phyloP scores from a whole-genome alignment of 768 basidiomycete genomes.

The Tulasnella sp. region DNA sequence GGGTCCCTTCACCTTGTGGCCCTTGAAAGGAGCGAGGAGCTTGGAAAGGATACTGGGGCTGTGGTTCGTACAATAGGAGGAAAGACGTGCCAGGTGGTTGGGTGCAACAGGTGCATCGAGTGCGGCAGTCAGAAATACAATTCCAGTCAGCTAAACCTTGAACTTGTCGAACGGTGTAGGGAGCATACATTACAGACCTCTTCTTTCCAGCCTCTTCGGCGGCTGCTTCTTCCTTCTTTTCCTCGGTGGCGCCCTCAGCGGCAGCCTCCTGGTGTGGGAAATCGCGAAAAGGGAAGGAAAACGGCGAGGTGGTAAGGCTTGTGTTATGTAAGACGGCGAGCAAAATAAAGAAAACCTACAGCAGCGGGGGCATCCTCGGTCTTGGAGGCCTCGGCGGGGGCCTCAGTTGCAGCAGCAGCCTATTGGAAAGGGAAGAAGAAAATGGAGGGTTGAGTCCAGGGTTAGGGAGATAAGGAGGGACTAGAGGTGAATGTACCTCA shows the following conservation, averaged over 20 bases:
- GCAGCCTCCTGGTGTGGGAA: slow-evolving; percentile 38
- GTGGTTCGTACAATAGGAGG: slow-evolving; percentile 33
- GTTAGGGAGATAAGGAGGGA: slow-evolving; percentile 1
- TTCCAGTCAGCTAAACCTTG: not conserved
- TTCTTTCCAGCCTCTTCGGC: slow-evolving; percentile 37
- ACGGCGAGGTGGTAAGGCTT: not conserved
- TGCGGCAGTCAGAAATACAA: slow-evolving; percentile 27
- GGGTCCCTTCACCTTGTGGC: slow-evolving; percentile 53
- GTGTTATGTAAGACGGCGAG: slow-evolving; percentile 9
- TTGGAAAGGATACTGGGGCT: slow-evolving; percentile 73
- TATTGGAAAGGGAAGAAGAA: not conserved
- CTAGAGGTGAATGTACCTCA: slow-evolving; percentile 20
- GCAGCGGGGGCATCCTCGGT: slow-evolving; percentile 36
- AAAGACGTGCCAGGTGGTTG: not conserved
- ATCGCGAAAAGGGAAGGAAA: slow-evolving; percentile 24
- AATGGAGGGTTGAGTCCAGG: not conserved
- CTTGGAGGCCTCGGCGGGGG: slow-evolving; percentile 38
- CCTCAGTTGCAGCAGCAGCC: slow-evolving; percentile 38
- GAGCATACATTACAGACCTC: slow-evolving; percentile 31
- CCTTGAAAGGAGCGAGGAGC: slow-evolving; percentile 74
- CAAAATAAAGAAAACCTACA: slow-evolving; percentile 48
- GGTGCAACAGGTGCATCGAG: slow-evolving; percentile 16
- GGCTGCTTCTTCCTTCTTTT: slow-evolving; percentile 39
- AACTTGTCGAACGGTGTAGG: slow-evolving; percentile 23
- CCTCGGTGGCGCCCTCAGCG: slow-evolving; percentile 40